Percentiles rank a stretch among this genome's conserved stretches.
These are phyloP conservation scores for Margaritispora aquatica DNA, from an alignment of 495 filamentous ascomycete species.

Conservation along the genomic window DNA sequence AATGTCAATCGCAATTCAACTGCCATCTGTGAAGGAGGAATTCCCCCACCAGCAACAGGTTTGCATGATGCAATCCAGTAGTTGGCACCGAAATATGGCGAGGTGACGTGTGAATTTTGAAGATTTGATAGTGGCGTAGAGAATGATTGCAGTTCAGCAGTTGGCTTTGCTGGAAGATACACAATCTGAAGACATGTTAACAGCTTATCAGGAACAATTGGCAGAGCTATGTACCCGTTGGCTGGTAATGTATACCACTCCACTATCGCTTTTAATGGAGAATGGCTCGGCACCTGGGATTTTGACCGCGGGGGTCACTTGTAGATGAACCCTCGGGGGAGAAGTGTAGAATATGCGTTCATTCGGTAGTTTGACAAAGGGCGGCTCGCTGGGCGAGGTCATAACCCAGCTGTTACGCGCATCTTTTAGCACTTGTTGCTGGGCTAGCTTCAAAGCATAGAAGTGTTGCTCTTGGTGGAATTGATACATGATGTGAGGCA, in stretches of 20 bases:
- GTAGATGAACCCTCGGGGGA: constrained; percentile 61
- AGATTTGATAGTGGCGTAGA: constrained; percentile 80
- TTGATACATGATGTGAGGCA: constrained; percentile 18
- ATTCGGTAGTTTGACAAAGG: constrained; percentile 64
- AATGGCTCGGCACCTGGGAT: constrained; percentile 51
- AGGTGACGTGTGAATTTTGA: constrained; percentile 80
- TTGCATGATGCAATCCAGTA: constrained; percentile 76
- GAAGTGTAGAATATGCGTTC: constrained; percentile 66
- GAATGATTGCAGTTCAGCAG: constrained; percentile 74
- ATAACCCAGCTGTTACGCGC: constrained; percentile 65
- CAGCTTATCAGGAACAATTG: background rate
- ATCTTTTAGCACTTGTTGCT: constrained; percentile 18
- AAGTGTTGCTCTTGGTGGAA: constrained; percentile 23
- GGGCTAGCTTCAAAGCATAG: constrained; percentile 15
- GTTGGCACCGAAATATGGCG: constrained; percentile 95
- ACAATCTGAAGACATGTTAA: constrained; percentile 56
- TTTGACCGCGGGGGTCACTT: constrained; percentile 52
- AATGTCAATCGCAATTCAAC: constrained; percentile 82
- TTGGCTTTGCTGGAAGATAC: constrained; percentile 72
- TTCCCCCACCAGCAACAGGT: constrained; percentile 78
- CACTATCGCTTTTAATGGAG: constrained; percentile 51
- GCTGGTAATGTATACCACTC: constrained; percentile 77
- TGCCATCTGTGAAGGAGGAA: constrained; percentile 64
- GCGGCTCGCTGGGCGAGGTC: constrained; percentile 44
- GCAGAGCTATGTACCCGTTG: constrained; percentile 60